Conservation (phyloP, 2,329 filamentous ascomycete genomes). For the Chrysosphaeria jannelii region DNA sequence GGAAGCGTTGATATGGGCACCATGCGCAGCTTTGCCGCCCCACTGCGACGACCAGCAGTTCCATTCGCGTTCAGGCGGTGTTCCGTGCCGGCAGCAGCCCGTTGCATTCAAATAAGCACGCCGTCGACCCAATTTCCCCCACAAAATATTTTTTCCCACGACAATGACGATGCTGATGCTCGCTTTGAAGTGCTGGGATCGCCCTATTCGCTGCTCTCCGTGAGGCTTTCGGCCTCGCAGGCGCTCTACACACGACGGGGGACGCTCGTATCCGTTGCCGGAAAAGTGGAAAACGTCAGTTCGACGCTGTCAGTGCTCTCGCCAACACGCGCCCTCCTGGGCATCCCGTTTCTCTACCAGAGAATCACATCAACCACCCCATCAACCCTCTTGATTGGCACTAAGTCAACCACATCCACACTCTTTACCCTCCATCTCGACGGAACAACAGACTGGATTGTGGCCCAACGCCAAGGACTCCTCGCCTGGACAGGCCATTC, state of each 20-base stretch:
- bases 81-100: too few relatives aligned
- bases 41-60: too few relatives aligned
- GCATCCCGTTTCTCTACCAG: constrained; percentile 89
- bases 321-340: constrained; percentile 48
- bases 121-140: too few relatives aligned
- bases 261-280: constrained; percentile 66
- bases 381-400: constrained; percentile 63
- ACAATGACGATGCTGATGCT: constrained; percentile 16
- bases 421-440: constrained; percentile 74
- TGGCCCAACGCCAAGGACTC: constrained; percentile 61
- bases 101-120: too few relatives aligned
- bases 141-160: too few relatives aligned
- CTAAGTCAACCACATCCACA: constrained; percentile 60
- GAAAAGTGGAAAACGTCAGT: constrained; percentile 64
- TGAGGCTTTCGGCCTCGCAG: constrained; percentile 76
- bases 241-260: constrained; percentile 77
- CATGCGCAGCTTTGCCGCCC: too few relatives aligned
- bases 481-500: constrained; percentile 94
- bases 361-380: constrained; percentile 64
- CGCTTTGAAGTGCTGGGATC: constrained; percentile 79
- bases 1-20: too few relatives aligned
- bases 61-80: too few relatives aligned
- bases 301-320: constrained; percentile 61
- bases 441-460: constrained; percentile 83
- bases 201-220: constrained; percentile 79